phyloP scores from a whole-genome alignment of 2,329 filamentous ascomycete species.

The Incumbomyces lentus region DNA sequence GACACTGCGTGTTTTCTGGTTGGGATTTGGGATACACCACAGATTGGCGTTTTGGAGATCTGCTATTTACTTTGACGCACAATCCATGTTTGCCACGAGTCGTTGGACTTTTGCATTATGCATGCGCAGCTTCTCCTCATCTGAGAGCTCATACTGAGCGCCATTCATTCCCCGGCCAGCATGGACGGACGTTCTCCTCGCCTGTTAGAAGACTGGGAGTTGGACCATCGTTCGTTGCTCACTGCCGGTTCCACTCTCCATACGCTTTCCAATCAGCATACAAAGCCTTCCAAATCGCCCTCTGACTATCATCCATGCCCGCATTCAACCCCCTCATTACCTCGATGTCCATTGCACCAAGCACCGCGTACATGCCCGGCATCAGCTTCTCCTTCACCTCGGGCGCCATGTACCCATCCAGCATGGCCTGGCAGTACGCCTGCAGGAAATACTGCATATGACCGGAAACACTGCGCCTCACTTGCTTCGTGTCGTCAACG shows the following conservation, averaged over 20 bases:
- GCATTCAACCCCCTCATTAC: conserved; percentile 42
- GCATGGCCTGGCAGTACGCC: conserved; percentile 44
- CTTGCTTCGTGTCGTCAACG: conserved; percentile 50
- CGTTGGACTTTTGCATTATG: too few relatives aligned
- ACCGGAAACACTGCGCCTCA: conserved; percentile 47
- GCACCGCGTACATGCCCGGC: conserved; percentile 43
- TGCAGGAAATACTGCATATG: conserved; percentile 49
- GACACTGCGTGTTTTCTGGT: too few relatives aligned
- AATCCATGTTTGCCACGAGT: too few relatives aligned
- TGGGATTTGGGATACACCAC: too few relatives aligned
- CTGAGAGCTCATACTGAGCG: too few relatives aligned
- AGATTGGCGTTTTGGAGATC: too few relatives aligned
- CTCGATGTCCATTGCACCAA: conserved; percentile 43
- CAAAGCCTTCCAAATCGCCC: conserved; percentile 43
- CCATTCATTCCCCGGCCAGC: too few relatives aligned
- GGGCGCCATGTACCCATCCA: conserved; percentile 40
- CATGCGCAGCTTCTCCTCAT: too few relatives aligned
- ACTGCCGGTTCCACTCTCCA: conserved; percentile 39
- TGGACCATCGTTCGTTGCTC: conserved; percentile 2
- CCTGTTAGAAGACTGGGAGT: too few relatives aligned
- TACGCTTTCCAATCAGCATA: conserved; percentile 43
- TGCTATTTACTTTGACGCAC: too few relatives aligned
- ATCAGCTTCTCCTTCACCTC: conserved; percentile 43
- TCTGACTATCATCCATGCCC: conserved; percentile 40
- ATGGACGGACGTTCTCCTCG: too few relatives aligned